A percentile compares a stretch with the other conserved stretches of the same genome.
phyloP scores from a whole-genome alignment of 345 rosid genomes.

The Alliaria petiolata region DNA sequence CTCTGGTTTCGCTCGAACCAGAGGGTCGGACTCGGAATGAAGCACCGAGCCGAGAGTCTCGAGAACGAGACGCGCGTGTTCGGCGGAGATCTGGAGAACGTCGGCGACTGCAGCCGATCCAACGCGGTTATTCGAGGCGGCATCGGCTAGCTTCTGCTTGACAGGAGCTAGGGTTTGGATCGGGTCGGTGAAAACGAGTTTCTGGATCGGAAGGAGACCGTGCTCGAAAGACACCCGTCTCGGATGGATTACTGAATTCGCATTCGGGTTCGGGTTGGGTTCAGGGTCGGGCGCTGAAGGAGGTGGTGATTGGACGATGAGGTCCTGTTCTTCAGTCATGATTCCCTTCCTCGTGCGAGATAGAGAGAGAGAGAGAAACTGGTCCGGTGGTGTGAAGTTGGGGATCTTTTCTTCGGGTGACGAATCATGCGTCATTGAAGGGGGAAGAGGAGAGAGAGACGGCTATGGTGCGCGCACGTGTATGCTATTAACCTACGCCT shows the following conservation, averaged over 20 bases:
- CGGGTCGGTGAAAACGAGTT: constrained; percentile 85
- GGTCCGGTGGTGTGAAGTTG: constrained; percentile 28
- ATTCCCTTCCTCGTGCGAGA: constrained; percentile 13
- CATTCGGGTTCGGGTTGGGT: constrained; percentile 35
- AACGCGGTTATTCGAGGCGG: constrained; percentile 46
- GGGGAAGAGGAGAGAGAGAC: background rate
- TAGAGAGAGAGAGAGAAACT: constrained; percentile 12
- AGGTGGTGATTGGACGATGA: constrained; percentile 48
- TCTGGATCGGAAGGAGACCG: constrained; percentile 92
- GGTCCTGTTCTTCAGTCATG: constrained; percentile 48
- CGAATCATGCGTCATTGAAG: constrained; percentile 22
- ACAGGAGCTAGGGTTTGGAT: constrained; percentile 68
- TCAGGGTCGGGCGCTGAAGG: constrained; percentile 41
- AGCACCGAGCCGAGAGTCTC: constrained; percentile 89
- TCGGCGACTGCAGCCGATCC: constrained; percentile 64
- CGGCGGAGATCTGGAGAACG: constrained; percentile 82
- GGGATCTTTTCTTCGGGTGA: constrained; percentile 40
- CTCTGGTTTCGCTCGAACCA: constrained; percentile 46
- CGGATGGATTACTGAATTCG: constrained; percentile 61
- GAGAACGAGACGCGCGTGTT: constrained; percentile 82
- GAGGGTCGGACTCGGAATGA: constrained; percentile 71
- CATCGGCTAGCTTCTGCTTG: constrained; percentile 48
- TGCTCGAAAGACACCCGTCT: constrained; percentile 94
- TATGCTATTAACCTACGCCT: constrained; percentile 8
- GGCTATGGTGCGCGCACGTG: constrained; percentile 10